Conservation (phyloP, 208 protist genomes). For the Wallacemonas sp. region DNA sequence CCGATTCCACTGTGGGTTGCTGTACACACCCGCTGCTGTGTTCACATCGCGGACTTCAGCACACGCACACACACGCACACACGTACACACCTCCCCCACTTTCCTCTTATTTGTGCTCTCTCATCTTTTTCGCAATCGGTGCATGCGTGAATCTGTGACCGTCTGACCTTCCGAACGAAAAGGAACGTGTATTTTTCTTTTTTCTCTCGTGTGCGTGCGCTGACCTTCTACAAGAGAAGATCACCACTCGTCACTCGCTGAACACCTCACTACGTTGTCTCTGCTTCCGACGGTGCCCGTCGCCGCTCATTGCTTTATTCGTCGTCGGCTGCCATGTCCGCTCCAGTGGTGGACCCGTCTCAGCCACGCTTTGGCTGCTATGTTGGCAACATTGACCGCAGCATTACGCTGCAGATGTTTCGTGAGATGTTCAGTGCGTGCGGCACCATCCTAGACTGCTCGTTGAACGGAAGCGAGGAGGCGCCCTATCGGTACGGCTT, state of each 20-base stretch:
- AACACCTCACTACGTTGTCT: neutral
- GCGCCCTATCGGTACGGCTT: constrained; percentile 88
- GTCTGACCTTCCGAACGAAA: too few species aligned
- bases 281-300: too few species aligned
- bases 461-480: constrained; percentile 75
- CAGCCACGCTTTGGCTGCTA: constrained; percentile 80
- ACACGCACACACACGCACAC: too few species aligned
- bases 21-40: too few species aligned
- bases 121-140: too few species aligned
- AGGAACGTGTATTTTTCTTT: neutral
- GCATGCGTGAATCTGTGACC: too few species aligned
- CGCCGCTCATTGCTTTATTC: too few species aligned
- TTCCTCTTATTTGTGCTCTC: too few species aligned
- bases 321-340: constrained; percentile 16
- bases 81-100: too few species aligned
- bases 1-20: too few species aligned
- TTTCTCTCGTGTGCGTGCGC: neutral
- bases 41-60: too few species aligned
- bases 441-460: constrained; percentile 81
- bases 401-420: constrained; percentile 75
- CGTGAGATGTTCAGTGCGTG: constrained; percentile 78
- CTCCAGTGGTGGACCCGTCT: constrained; percentile 5
- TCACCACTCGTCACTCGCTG: neutral
- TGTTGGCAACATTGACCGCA: constrained; percentile 85
- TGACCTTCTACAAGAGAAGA: neutral